Conservation (phyloP, 768 basidiomycete species). For the Coprinopsis cinerea region DNA sequence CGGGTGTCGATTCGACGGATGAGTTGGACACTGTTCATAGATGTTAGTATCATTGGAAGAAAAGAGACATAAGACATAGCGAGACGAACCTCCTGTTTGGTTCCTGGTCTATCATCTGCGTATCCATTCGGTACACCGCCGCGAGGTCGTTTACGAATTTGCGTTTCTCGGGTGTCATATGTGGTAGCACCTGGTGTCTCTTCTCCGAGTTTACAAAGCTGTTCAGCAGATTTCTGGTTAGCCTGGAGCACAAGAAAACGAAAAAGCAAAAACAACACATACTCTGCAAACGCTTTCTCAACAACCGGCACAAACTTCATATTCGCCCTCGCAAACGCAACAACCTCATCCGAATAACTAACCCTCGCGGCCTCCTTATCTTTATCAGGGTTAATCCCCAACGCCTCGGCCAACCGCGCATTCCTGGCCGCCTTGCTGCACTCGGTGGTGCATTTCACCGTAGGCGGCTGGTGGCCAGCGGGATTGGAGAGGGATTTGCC, state of each 20-base stretch:
- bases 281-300: constrained; percentile 82
- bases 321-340: constrained; percentile 55
- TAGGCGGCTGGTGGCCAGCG: constrained; percentile 30
- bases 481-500: constrained; percentile 49
- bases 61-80: too few species aligned
- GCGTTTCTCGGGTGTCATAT: constrained; percentile 73
- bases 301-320: constrained; percentile 63
- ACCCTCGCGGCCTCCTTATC: constrained; percentile 26
- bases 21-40: constrained; percentile 60
- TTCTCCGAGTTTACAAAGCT: constrained; percentile 71
- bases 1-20: constrained; percentile 79
- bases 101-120: constrained; percentile 86
- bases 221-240: constrained; percentile 10
- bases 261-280: constrained; percentile 27
- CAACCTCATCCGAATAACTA: constrained; percentile 60
- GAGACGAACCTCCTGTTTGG: constrained; percentile 62
- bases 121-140: constrained; percentile 73
- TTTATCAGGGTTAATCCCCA: constrained; percentile 66
- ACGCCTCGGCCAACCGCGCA: constrained; percentile 80
- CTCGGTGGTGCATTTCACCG: constrained; percentile 70
- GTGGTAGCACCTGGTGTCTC: constrained; percentile 67
- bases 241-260: constrained; percentile 6
- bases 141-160: constrained; percentile 83
- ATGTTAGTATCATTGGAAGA: neutral
- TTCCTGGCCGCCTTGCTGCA: constrained; percentile 85